Conservation (phyloP, 2,329 filamentous ascomycete genomes). For the Elsinoe perseae region DNA sequence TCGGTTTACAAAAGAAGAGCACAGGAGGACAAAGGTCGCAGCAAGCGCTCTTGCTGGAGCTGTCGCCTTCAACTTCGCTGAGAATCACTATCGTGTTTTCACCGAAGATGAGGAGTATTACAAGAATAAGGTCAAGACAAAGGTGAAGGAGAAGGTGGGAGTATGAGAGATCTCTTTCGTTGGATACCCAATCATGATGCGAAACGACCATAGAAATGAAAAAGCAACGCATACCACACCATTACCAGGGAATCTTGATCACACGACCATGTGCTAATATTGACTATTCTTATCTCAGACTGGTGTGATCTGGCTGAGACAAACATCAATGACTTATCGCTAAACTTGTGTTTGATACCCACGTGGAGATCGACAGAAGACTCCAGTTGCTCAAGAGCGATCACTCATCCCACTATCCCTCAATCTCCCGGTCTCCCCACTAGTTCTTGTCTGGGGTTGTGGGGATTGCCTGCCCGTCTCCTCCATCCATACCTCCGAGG, state of each 20-base stretch:
- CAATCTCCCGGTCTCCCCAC: conserved; percentile 1
- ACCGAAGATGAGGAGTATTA: conserved; percentile 19
- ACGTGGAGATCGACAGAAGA: conserved; percentile 7
- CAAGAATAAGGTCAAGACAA: conserved; percentile 19
- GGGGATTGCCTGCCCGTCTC: not conserved
- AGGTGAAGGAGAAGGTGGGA: conserved; percentile 13
- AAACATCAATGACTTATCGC: not conserved
- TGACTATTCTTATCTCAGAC: not conserved
- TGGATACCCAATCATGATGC: not conserved
- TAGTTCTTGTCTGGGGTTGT: conserved; percentile 3
- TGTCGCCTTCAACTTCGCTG: conserved; percentile 20
- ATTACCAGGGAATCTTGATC: not conserved
- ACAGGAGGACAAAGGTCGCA: conserved; percentile 17
- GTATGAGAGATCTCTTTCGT: not conserved
- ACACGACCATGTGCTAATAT: not conserved
- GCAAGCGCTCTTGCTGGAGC: conserved; percentile 21
- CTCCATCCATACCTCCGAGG: not conserved
- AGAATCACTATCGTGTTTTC: conserved; percentile 21
- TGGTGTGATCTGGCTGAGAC: not conserved
- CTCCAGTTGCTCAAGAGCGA: not conserved
- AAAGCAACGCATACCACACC: not conserved
- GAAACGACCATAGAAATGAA: not conserved
- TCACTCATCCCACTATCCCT: not conserved
- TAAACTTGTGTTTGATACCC: not conserved
- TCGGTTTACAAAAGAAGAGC: conserved; percentile 16